Conservation (phyloP, 148 eudicot species). For the Rhododendron vialii region DNA sequence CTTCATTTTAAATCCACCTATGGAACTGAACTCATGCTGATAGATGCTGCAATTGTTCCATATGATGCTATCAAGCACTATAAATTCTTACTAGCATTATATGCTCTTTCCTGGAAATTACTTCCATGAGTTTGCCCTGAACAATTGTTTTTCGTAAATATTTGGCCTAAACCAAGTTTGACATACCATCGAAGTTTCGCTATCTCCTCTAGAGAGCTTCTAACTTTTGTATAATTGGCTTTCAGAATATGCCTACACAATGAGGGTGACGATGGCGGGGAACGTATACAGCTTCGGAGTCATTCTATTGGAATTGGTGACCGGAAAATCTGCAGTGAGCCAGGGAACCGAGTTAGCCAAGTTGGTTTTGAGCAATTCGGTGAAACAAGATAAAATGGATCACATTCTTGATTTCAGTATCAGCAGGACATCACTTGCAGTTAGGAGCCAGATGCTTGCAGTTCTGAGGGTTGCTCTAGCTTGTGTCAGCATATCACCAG, state of each 20-base stretch:
- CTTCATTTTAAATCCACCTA: background rate
- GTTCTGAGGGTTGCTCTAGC: slow-evolving; percentile 72
- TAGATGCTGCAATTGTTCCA: background rate
- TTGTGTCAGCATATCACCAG: slow-evolving; percentile 68
- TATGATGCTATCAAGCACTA: background rate
- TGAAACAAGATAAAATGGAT: slow-evolving; percentile 51
- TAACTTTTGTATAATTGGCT: background rate
- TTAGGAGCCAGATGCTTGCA: slow-evolving; percentile 70
- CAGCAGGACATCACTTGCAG: slow-evolving; percentile 48
- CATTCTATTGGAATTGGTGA: slow-evolving; percentile 64
- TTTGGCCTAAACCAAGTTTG: background rate
- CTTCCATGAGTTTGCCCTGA: background rate
- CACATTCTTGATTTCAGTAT: slow-evolving; percentile 63
- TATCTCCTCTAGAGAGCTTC: background rate
- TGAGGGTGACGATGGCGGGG: slow-evolving; percentile 81
- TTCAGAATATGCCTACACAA: slow-evolving; percentile 94
- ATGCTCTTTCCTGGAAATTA: background rate
- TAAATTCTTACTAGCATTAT: background rate
- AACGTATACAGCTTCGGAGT: slow-evolving; percentile 88
- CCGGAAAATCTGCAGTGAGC: slow-evolving; percentile 78
- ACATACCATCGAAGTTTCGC: background rate
- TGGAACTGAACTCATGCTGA: background rate
- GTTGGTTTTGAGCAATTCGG: slow-evolving; percentile 57
- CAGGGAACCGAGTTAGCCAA: slow-evolving; percentile 75
- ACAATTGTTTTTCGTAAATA: background rate